Base-by-base conservation (phyloP, 2,329 filamentous ascomycete genomes). In the Zymoseptoria passerinii region DNA sequence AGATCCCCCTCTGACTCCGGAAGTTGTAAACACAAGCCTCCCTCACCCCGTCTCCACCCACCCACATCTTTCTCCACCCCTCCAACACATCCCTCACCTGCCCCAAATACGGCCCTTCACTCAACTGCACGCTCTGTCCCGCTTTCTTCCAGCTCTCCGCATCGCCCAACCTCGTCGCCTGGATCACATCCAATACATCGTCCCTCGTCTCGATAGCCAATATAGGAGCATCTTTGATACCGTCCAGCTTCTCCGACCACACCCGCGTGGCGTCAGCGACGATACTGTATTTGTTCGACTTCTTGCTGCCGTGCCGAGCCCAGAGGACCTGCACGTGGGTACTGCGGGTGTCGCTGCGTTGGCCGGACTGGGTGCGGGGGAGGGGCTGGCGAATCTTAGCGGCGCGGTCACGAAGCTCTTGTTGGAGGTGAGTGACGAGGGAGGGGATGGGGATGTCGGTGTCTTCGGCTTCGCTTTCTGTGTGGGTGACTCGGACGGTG, bases 21-120 rank as follows among this genome's bases (percentile, higher is more conserved):
- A 95, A 96, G 68, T 96, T 96, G 75, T 95, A 96, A 55, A 96
- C 82, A 74, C 95, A 95, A 9, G 89, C 88, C 71, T 92, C 89
- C 52, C 83, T 81, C 23, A 81, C 80, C 8, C 79, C 81, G 3
- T 78, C 60, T 65, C 75, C 71, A n/a, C 63, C 67, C 44, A 68
- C 65, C 78, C 85, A 78, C 71, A 81, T 75, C 64, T 78, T 73
- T 71, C 83, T 83, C 77, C 94, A 74, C 67, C 81, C 74, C 70
- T 76, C 71, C 55, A 96, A 78, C 72, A 92, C 78, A 61, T 90
- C 87, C 68, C 94, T 88, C 49, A 96, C 81, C 70, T 96, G 89
- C 28, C 85, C 81, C 50, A 95, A 77, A 68, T 96, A 96, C 68
- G 89, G 87, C 66, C 89, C 83, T 73, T 95, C 92, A 7, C 81